These are phyloP conservation scores for Chloranthus sessilifolius DNA, from an alignment of 164 flowering plant species.

Conservation along the genomic window DNA sequence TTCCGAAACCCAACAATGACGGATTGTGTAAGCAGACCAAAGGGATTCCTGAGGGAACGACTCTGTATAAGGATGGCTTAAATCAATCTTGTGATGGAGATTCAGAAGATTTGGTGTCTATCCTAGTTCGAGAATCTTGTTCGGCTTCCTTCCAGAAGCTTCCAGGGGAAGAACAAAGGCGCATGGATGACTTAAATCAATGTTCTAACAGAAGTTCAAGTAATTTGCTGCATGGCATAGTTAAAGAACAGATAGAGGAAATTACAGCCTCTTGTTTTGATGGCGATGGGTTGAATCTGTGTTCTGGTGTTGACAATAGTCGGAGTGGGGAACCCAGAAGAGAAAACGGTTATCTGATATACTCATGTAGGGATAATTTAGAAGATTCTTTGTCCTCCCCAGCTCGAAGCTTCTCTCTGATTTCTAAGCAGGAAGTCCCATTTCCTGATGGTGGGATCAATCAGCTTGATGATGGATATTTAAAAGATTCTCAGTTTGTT, in stretches of 20 bases:
- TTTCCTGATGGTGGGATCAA: slow-evolving; percentile 20
- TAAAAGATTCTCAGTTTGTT: slow-evolving; percentile 4
- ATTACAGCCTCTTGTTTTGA: background rate
- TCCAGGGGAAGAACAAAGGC: slow-evolving; percentile 3
- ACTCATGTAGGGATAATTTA: slow-evolving; percentile 9
- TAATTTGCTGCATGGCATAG: slow-evolving; percentile 1
- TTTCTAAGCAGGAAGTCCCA: slow-evolving; percentile 9
- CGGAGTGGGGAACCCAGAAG: slow-evolving; percentile 15
- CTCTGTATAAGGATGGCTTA: no score
- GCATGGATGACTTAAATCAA: slow-evolving; percentile 20
- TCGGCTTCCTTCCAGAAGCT: slow-evolving; percentile 7
- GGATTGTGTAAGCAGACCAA: no score
- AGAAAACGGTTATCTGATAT: slow-evolving; percentile 9
- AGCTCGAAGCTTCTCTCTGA: no score
- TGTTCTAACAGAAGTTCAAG: slow-evolving; percentile 10
- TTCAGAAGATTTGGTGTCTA: background rate
- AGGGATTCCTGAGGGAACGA: no score
- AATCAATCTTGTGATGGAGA: background rate
- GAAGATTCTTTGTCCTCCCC: slow-evolving; percentile 17
- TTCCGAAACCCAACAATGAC: no score
- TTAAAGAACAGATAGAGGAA: slow-evolving; percentile 5
- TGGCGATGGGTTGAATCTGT: slow-evolving; percentile 3
- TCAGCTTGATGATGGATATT: background rate
- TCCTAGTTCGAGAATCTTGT: slow-evolving; percentile 5
- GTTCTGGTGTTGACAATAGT: slow-evolving; percentile 1